Percentiles rank a stretch among this genome's conserved stretches.
These are phyloP conservation scores for Neonectria hederae DNA, from an alignment of 2,329 filamentous ascomycete genomes.

Conservation along the genomic window DNA sequence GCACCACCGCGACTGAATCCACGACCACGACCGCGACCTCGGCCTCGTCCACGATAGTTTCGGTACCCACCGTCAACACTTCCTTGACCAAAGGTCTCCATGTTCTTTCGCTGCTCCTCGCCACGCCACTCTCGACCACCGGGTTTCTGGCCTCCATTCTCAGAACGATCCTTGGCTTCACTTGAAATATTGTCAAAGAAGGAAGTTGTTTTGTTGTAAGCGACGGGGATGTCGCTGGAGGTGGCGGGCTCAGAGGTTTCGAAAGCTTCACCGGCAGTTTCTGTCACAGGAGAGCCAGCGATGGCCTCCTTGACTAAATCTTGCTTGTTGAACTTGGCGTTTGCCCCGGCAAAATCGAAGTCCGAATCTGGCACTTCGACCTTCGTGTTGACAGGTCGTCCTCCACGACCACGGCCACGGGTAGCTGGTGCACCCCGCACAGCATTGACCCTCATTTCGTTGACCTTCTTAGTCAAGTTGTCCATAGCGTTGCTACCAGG, in stretches of 20 bases:
- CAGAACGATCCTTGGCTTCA: slow-evolving; percentile 87
- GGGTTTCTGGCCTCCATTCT: slow-evolving; percentile 72
- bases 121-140: slow-evolving; percentile 88
- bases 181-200: slow-evolving; percentile 99
- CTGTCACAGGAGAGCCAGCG: slow-evolving; percentile 74
- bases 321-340: slow-evolving; percentile 60
- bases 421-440: slow-evolving; percentile 58
- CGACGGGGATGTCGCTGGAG: slow-evolving; percentile 56
- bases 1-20: slow-evolving; percentile 55
- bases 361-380: slow-evolving; percentile 91
- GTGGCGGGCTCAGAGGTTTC: slow-evolving; percentile 52
- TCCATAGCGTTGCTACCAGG: slow-evolving; percentile 65
- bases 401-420: slow-evolving; percentile 61
- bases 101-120: slow-evolving; percentile 93
- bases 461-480: slow-evolving; percentile 77
- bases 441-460: slow-evolving; percentile 78
- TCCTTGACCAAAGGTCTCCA: slow-evolving; percentile 97
- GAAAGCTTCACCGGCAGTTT: slow-evolving; percentile 54
- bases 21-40: slow-evolving; percentile 70
- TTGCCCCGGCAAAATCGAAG: slow-evolving; percentile 81
- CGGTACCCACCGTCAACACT: slow-evolving; percentile 86
- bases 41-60: slow-evolving; percentile 81
- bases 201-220: slow-evolving; percentile 87
- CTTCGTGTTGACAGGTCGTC: slow-evolving; percentile 63
- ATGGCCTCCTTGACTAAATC: slow-evolving; percentile 86